phyloP scores from a whole-genome alignment of 805 yeast genomes.

The Pichia paraexigua region DNA sequence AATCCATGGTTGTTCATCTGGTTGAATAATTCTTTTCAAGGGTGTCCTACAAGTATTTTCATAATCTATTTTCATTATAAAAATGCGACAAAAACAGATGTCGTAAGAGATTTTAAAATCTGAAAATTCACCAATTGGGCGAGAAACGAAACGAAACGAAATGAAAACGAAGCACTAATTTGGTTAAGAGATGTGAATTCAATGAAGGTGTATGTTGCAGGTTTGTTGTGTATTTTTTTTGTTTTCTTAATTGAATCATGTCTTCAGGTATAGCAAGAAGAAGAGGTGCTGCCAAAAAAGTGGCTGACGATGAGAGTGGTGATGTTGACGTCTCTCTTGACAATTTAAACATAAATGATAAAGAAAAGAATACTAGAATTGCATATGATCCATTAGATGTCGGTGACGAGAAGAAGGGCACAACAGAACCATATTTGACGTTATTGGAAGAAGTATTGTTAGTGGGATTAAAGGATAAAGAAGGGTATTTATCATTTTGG shows the following conservation, averaged over 20 bases:
- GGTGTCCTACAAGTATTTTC: too few species aligned
- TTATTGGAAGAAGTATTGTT: constrained; percentile 94
- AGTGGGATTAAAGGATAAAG: constrained; percentile 90
- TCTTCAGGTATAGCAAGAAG: background rate
- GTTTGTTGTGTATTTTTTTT: background rate
- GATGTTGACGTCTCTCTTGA: background rate
- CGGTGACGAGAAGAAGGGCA: constrained; percentile 30
- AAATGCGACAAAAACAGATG: background rate
- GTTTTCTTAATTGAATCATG: background rate
- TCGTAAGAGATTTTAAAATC: background rate
- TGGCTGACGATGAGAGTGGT: background rate
- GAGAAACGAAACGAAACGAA: too few species aligned
- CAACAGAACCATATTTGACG: constrained; percentile 64
- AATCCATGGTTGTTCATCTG: background rate
- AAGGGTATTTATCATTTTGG: constrained; percentile 96
- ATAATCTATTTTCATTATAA: too few species aligned
- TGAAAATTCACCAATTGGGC: too few species aligned
- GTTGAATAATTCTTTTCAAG: too few species aligned
- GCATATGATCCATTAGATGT: constrained; percentile 77
- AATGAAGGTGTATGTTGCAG: background rate
- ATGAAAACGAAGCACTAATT: background rate
- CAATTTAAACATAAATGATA: background rate
- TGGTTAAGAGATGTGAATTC: background rate
- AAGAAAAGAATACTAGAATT: constrained; percentile 37
- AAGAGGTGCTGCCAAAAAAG: background rate